phyloP scores from a whole-genome alignment of 1,139 yeast genomes.

The Cylindricascospora bacillispora region DNA sequence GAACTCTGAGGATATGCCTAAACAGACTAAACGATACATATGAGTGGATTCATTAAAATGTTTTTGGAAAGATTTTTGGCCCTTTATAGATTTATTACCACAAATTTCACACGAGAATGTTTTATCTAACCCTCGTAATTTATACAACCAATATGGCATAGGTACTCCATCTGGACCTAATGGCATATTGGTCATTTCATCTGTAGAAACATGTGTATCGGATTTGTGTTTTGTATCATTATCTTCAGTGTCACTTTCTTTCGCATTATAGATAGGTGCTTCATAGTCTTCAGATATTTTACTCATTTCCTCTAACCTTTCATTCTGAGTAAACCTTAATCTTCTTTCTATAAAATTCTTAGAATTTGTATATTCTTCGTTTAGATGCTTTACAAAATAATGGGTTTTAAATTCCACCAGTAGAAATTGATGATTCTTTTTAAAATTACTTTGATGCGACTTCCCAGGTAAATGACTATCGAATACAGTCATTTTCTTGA shows the following conservation, averaged over 20 bases:
- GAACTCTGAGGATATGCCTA: conserved; percentile 46
- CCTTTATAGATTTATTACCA: conserved; percentile 62
- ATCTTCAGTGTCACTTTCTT: conserved; percentile 12
- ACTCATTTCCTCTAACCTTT: conserved; percentile 41
- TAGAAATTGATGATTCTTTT: conserved; percentile 8
- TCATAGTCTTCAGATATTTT: conserved; percentile 32
- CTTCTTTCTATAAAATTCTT: conserved; percentile 52
- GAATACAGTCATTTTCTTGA: conserved; percentile 55
- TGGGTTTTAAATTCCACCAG: conserved; percentile 18
- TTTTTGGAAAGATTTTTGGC: conserved; percentile 55
- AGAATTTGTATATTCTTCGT: conserved; percentile 31
- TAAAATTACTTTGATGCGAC: conserved; percentile 49
- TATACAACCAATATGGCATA: conserved; percentile 87
- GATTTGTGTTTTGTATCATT: conserved; percentile 2
- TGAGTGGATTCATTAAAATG: conserved; percentile 69
- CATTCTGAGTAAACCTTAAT: conserved; percentile 42
- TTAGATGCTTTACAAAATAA: conserved; percentile 9
- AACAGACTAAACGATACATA: conserved; percentile 54
- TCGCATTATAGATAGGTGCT: conserved; percentile 17
- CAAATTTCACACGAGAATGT: conserved; percentile 77
- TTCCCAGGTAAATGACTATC: conserved; percentile 62
- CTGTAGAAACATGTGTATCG: conserved; percentile 6
- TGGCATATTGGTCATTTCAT: conserved; percentile 40
- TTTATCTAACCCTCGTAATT: conserved; percentile 72
- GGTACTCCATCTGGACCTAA: conserved; percentile 85